Conservation (phyloP, 2,329 filamentous ascomycete species). For the Colletotrichum magnum region DNA sequence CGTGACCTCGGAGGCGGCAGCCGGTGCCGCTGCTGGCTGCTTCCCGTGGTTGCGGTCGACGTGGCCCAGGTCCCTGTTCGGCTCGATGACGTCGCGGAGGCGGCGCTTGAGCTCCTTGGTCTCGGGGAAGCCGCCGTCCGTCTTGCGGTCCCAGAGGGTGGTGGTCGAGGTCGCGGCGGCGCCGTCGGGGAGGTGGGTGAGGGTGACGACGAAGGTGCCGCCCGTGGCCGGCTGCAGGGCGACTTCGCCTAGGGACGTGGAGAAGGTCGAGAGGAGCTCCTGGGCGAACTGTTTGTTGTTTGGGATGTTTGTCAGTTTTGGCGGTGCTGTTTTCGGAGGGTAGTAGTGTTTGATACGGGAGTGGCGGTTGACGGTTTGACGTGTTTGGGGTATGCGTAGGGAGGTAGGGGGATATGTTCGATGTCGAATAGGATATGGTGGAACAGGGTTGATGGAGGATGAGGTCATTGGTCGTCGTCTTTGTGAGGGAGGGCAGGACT, state of each 20-base stretch:
- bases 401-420: slow-evolving; percentile 11
- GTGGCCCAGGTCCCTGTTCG: slow-evolving; percentile 83
- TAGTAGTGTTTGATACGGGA: no score
- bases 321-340: no score
- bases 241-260: slow-evolving; percentile 86
- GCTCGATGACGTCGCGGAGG: slow-evolving; percentile 86
- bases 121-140: slow-evolving; percentile 92
- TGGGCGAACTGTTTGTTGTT: slow-evolving; percentile 79
- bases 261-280: slow-evolving; percentile 95
- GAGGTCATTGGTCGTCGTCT: slow-evolving; percentile 19
- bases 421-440: slow-evolving; percentile 2
- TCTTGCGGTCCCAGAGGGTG: slow-evolving; percentile 89
- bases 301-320: slow-evolving; percentile 1
- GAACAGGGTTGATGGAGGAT: slow-evolving; percentile 15
- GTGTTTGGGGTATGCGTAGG: not conserved
- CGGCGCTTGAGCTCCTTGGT: slow-evolving; percentile 91
- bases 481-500: not conserved
- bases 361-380: no score
- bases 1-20: slow-evolving; percentile 17
- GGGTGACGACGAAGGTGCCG: slow-evolving; percentile 83
- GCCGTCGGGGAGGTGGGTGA: slow-evolving; percentile 56
- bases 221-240: slow-evolving; percentile 88
- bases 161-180: slow-evolving; percentile 58
- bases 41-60: slow-evolving; percentile 70
- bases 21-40: slow-evolving; percentile 24